Conservation (phyloP, 2,329 filamentous ascomycete species). For the Hymenotorrendiella dingleyae region DNA sequence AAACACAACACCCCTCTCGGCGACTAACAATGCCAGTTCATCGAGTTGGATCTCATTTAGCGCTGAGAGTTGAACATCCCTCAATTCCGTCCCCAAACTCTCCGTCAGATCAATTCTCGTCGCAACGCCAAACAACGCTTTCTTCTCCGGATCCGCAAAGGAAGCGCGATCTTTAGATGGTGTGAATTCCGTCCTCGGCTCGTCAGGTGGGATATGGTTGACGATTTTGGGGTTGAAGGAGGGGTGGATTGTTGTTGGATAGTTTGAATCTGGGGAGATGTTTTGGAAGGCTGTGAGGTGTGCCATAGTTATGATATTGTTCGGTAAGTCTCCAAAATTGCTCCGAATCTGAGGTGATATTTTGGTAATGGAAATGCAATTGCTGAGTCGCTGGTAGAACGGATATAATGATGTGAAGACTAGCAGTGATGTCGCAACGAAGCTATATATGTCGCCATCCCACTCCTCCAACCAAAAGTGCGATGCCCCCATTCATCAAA, state of each 20-base stretch:
- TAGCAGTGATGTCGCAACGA: too few species aligned
- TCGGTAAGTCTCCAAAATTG: too few species aligned
- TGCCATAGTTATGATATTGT: too few species aligned
- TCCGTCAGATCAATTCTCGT: conserved; percentile 38
- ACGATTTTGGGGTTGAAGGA: conserved; percentile 20
- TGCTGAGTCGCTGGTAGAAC: too few species aligned
- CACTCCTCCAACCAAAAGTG: too few species aligned
- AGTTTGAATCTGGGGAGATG: conserved; percentile 20
- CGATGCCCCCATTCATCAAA: too few species aligned
- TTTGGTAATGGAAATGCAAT: too few species aligned
- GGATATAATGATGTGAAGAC: too few species aligned
- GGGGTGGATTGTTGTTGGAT: conserved; percentile 18
- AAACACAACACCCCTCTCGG: conserved; percentile 45
- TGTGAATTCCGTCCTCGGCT: conserved; percentile 13
- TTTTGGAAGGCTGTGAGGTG: conserved; percentile 23
- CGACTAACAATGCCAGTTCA: conserved; percentile 27
- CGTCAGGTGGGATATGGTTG: conserved; percentile 14
- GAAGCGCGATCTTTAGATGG: conserved; percentile 33
- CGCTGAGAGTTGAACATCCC: conserved; percentile 22
- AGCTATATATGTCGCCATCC: too few species aligned
- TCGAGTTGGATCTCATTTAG: conserved; percentile 23
- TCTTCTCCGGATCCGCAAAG: conserved; percentile 41
- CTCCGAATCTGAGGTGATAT: too few species aligned
- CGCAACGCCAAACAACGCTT: conserved; percentile 36
- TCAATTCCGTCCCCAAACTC: conserved; percentile 32